phyloP scores from a whole-genome alignment of 148 eudicot species.

The Camellia japonica region DNA sequence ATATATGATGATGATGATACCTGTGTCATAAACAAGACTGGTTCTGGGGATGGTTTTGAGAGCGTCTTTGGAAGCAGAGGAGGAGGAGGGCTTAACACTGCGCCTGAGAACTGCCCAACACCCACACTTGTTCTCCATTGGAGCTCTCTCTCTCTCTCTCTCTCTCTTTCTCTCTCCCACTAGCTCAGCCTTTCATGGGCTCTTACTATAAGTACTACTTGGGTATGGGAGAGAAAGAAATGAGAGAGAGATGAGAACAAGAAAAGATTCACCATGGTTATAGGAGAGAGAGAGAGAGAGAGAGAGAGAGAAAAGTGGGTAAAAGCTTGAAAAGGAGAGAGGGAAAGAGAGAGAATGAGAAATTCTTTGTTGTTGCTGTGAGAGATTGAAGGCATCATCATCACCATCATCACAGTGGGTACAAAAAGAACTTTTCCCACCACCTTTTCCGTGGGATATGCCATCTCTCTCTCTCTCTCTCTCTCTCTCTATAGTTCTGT shows the following conservation, averaged over 20 bases:
- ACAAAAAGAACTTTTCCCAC: slow-evolving; percentile 53
- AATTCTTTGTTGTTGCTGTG: slow-evolving; percentile 38
- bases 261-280: not conserved
- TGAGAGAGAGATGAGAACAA: slow-evolving; percentile 4
- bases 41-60: slow-evolving; percentile 59
- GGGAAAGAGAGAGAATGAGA: slow-evolving; percentile 14
- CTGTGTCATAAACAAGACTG: slow-evolving; percentile 96
- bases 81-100: slow-evolving; percentile 42
- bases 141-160: not conserved
- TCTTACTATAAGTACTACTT: slow-evolving; percentile 13
- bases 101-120: slow-evolving; percentile 73
- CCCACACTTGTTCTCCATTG: slow-evolving; percentile 78
- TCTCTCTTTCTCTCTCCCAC: not conserved
- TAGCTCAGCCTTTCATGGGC: slow-evolving; percentile 22
- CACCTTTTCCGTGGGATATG: slow-evolving; percentile 31
- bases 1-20: slow-evolving; percentile 16
- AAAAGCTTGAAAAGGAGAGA: not conserved
- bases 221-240: too few relatives aligned
- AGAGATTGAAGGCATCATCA: slow-evolving; percentile 51
- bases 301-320: slow-evolving; percentile 2
- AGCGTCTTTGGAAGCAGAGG: slow-evolving; percentile 51
- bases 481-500: not conserved
- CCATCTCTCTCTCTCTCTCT: slow-evolving; percentile 15
- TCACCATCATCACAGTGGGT: slow-evolving; percentile 46
- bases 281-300: not conserved